A percentile compares a stretch with the other conserved stretches of the same genome.
Evolutionary conservation across 2,329 filamentous ascomycete species (phyloP).

Genomic region (Raffaelea arxii): DNA sequence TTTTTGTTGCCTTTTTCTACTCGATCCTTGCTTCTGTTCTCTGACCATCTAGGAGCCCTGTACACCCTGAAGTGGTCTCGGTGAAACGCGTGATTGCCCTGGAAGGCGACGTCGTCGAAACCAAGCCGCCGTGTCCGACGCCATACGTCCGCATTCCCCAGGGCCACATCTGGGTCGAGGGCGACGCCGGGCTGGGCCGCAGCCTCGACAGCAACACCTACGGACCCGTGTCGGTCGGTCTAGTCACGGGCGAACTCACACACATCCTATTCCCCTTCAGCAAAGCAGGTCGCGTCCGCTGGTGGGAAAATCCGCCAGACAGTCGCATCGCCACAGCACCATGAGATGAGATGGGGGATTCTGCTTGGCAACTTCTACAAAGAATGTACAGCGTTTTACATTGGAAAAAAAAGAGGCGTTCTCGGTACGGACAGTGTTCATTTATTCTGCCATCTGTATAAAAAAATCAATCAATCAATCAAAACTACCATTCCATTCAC

Average conservation of each 20-base stretch:
- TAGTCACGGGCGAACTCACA: conserved; percentile 67
- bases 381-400: no score
- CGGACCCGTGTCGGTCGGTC: conserved; percentile 66
- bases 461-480: no score
- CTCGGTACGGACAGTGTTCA: no score
- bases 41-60: conserved; percentile 49
- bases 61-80: conserved; percentile 55
- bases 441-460: no score
- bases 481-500: no score
- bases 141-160: conserved; percentile 56
- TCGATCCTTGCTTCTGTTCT: not conserved
- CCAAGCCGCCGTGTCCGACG: conserved; percentile 50
- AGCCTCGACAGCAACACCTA: conserved; percentile 83
- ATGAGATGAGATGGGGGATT: not conserved
- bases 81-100: conserved; percentile 80
- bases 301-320: conserved; percentile 38
- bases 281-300: conserved; percentile 46
- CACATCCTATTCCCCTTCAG: conserved; percentile 61
- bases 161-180: conserved; percentile 92
- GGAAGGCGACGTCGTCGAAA: conserved; percentile 66
- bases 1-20: not conserved
- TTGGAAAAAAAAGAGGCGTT: no score
- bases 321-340: conserved; percentile 5
- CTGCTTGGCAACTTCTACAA: no score
- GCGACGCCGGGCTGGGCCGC: conserved; percentile 63